Base-by-base conservation (phyloP, 179 eudicot species). In the Heliamphora pulchella region DNA sequence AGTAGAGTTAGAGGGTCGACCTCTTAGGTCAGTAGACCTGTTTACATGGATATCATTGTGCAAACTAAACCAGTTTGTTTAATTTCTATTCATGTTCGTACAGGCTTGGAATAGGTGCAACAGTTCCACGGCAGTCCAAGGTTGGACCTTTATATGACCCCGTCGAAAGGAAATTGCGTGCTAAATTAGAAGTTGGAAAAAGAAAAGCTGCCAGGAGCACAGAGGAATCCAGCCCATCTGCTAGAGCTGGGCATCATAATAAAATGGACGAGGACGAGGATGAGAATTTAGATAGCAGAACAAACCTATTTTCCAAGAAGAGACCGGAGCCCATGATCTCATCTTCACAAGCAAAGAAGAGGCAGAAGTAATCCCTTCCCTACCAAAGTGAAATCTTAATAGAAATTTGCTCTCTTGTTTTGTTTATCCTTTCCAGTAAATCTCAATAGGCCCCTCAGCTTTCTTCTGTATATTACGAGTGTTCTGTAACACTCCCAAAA, bases 61-160 rank as follows among this genome's bases (percentile, higher is more conserved):
- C 39, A 75, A 72, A 20, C 10, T 3, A 14, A 54, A 47, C 54
- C 46, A 68, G n/a, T 11, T 51, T 71, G 4, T 57, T 17, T 62
- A 59, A 51, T 71, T 18, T 81, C 55, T 46, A 15, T 15, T 1
- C 10, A 31, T 63, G 55, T 82, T 8, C 79, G 68, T 83, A 57
- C 78, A 93, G 97, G 90, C 95, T 91, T 58, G 97, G 97, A 66
- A 83, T 93, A 66, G 97, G 97, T 75, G 93, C 97, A 70, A 86
- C 72, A 59, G 93, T 86, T 66, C 86, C 93, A 14, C 93, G 85
- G 20, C 87, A 77, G 63, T 64, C 89, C 58, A 84, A 80, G 79
- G 66, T 81, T 51, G 82, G 78, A 47, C 81, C 74, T 41, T 81
- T 88, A 20, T 86, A 66, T 76, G 91, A 89, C 66, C 91, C 93